Evolutionary conservation across 768 basidiomycete genomes (phyloP).

Genomic region (Neoboletus magnificus): DNA sequence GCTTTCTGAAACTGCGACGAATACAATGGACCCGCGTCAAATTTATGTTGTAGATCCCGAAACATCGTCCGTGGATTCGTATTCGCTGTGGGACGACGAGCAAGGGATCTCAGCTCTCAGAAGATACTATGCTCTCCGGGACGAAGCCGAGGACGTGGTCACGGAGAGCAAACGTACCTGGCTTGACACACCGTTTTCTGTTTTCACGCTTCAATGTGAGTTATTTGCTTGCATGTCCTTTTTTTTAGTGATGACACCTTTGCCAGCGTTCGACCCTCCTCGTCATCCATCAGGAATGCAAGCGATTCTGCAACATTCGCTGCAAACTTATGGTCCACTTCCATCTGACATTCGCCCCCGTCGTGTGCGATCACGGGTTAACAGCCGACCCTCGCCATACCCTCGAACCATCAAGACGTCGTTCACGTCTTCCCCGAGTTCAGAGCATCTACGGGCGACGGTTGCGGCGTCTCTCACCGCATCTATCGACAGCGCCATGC

Average conservation of each 20-base stretch:
- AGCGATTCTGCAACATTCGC: constrained; percentile 68
- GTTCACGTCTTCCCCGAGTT: constrained; percentile 34
- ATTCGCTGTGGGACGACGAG: constrained; percentile 63
- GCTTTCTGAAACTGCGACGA: constrained; percentile 1
- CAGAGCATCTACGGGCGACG: constrained; percentile 36
- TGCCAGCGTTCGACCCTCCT: constrained; percentile 68
- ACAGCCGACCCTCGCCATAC: constrained; percentile 73
- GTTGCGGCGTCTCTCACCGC: constrained; percentile 19
- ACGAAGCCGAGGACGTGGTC: constrained; percentile 66
- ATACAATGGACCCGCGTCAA: constrained; percentile 34
- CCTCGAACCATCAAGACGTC: constrained; percentile 51
- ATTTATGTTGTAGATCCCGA: constrained; percentile 60
- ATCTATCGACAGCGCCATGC: constrained; percentile 13
- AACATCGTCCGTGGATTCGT: constrained; percentile 44
- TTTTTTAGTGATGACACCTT: not conserved
- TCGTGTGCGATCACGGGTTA: constrained; percentile 62
- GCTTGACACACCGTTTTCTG: constrained; percentile 69
- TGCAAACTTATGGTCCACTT: constrained; percentile 69
- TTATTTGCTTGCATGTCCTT: constrained; percentile 4
- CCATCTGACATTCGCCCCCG: constrained; percentile 65
- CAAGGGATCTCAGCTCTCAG: constrained; percentile 60
- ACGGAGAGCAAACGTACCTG: constrained; percentile 62
- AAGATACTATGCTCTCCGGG: constrained; percentile 63
- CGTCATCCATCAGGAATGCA: constrained; percentile 62
- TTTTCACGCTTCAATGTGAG: constrained; percentile 73